phyloP scores from a whole-genome alignment of 2,329 filamentous ascomycete species.

The Claviceps lovelessii region DNA sequence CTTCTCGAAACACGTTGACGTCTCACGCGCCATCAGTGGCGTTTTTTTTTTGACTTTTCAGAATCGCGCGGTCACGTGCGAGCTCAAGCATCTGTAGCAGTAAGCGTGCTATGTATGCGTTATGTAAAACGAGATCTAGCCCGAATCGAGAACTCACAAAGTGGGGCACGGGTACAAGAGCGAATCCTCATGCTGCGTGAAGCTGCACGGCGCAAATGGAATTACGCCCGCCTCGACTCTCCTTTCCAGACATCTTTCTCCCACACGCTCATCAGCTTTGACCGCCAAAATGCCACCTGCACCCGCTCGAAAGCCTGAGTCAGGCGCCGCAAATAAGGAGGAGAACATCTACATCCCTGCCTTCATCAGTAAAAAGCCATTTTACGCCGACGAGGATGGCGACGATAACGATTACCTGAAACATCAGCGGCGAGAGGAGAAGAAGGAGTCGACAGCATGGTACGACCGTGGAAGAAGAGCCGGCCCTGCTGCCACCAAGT shows the following conservation, averaged over 20 bases:
- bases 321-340: conserved; percentile 50
- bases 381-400: conserved; percentile 74
- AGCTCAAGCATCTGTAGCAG: not conserved
- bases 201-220: not conserved
- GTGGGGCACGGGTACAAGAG: not conserved
- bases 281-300: conserved; percentile 11
- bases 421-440: conserved; percentile 60
- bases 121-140: too few relatives aligned
- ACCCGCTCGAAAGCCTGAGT: conserved; percentile 20
- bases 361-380: conserved; percentile 96
- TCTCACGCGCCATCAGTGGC: not conserved
- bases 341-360: conserved; percentile 97
- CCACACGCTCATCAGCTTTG: not conserved
- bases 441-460: conserved; percentile 68
- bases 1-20: not conserved
- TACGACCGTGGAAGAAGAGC: conserved; percentile 78
- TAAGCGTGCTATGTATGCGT: too few relatives aligned
- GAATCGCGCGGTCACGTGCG: conserved; percentile 16
- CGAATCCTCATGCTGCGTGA: not conserved
- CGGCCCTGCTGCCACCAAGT: conserved; percentile 86
- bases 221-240: not conserved
- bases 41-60: not conserved
- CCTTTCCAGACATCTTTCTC: not conserved
- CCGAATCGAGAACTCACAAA: not conserved
- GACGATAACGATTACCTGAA: conserved; percentile 80